Base-by-base conservation (phyloP, 1,284 basidiomycete genomes). In the Anthracocystis panici-leucophaei region DNA sequence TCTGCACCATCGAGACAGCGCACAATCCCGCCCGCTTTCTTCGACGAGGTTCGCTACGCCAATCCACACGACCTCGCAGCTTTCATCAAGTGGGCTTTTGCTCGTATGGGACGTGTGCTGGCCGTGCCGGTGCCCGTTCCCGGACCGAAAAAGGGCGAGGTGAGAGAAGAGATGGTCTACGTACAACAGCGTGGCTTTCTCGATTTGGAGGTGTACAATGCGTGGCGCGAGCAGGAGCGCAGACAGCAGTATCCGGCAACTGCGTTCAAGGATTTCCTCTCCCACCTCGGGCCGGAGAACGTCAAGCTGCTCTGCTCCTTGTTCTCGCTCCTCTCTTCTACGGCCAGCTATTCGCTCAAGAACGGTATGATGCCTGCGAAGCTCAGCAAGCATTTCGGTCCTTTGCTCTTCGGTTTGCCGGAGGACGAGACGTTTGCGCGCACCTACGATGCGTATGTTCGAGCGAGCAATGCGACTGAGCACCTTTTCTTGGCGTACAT, bases 11-110 rank as follows among this genome's bases (percentile, higher is more conserved):
- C 46, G 23, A 38, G 50, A 12, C 57, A 67, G 38, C 41, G 33
- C 8, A 23, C 54, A 10, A 59, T 65, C 3, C 63, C 76, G 0
- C 38, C 50, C 0, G 46, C 59, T 1, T 81, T 83, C 55, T 42
- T 73, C 9, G 68, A 81, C 21, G 83, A 83, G 31, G 57, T 82
- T 29, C 72, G 75, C 23, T 83, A 77, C 45, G 82, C 82, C 33
- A 82, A 78, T 40, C 75, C 81, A 23, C 78, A 84, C 65, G 78
- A 80, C 38, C 70, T 85, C 2, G 82, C 82, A 42, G 82, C 83
- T 9, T 33, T 83, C 42, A 78, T 85, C 77, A 85, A 85, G 62
- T 85, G 83, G 83, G 76, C 79, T 2, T 73, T 85, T n/a, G 77
- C 81, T 0, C 69, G 82, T 23, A 57, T 85, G 58, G 81, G 82